These are phyloP conservation scores for Chaetomium strumarium DNA, from an alignment of 2,329 filamentous ascomycete genomes.

Conservation along the genomic window DNA sequence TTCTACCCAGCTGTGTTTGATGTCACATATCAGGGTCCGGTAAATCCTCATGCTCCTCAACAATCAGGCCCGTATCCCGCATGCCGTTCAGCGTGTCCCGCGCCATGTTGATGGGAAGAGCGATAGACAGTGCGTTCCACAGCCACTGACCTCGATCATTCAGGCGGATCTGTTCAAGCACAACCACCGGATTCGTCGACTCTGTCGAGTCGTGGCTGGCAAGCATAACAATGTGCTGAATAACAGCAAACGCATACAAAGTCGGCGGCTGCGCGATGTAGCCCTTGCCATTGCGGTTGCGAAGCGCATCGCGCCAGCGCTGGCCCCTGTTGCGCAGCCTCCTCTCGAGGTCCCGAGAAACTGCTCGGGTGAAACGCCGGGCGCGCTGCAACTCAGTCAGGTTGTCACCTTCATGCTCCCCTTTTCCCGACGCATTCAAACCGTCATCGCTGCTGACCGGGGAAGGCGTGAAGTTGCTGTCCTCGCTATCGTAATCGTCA, in stretches of 20 bases:
- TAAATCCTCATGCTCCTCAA: background rate
- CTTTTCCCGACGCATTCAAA: too few relatives aligned
- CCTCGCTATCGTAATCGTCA: background rate
- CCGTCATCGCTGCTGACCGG: background rate
- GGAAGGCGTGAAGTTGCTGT: slow-evolving; percentile 1
- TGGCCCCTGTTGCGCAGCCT: slow-evolving; percentile 14
- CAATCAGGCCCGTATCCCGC: slow-evolving; percentile 12
- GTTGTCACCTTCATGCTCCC: background rate
- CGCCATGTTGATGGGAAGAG: slow-evolving; percentile 32
- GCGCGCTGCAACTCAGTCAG: slow-evolving; percentile 6
- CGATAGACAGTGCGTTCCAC: slow-evolving; percentile 32
- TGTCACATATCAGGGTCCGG: slow-evolving; percentile 23
- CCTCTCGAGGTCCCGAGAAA: slow-evolving; percentile 16
- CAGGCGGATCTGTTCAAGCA: slow-evolving; percentile 29
- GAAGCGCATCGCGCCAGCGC: slow-evolving; percentile 18
- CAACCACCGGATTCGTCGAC: slow-evolving; percentile 27
- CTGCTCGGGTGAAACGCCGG: slow-evolving; percentile 8
- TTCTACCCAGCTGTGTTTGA: background rate
- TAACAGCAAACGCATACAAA: slow-evolving; percentile 41
- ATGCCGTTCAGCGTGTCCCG: slow-evolving; percentile 24
- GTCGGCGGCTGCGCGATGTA: slow-evolving; percentile 25
- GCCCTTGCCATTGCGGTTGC: slow-evolving; percentile 2
- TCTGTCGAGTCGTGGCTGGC: slow-evolving; percentile 38
- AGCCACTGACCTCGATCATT: slow-evolving; percentile 32
- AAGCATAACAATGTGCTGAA: slow-evolving; percentile 42